Percentiles rank a stretch among this genome's conserved stretches.
Conservation (phyloP, 495 filamentous ascomycete genomes). For the Umbilicaria muhlenbergii region DNA sequence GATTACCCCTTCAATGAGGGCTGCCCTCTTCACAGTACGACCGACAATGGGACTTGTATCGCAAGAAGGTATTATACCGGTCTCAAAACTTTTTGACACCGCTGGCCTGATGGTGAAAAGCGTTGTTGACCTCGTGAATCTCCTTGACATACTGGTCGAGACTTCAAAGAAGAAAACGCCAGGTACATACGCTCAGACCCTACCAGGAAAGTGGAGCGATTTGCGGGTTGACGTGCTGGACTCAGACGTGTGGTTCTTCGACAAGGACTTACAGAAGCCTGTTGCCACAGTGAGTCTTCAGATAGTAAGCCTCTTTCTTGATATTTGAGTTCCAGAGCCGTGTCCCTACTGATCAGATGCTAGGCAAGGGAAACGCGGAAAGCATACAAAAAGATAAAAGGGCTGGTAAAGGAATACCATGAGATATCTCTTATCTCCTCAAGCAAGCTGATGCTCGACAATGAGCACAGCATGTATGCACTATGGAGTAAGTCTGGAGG, state of each 20-base stretch:
- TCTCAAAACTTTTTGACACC: conserved; percentile 17
- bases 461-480: neutral
- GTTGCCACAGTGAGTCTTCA: conserved; percentile 1
- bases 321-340: neutral
- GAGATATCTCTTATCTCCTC: conserved; percentile 2
- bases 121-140: conserved; percentile 15
- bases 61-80: conserved; percentile 15
- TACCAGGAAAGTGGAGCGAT: conserved; percentile 3
- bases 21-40: conserved; percentile 25
- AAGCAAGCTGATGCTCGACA: neutral
- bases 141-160: conserved; percentile 15
- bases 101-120: conserved; percentile 22
- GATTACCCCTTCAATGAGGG: conserved; percentile 20
- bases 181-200: conserved; percentile 5
- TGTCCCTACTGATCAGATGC: neutral
- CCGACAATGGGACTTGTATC: conserved; percentile 15
- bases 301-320: conserved; percentile 1
- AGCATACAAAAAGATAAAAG: conserved; percentile 2
- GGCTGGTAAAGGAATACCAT: conserved; percentile 3
- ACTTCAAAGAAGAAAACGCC: neutral
- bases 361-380: conserved; percentile 1
- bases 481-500: neutral
- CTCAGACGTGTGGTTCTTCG: conserved; percentile 2
- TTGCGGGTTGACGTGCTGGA: conserved; percentile 1
- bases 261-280: conserved; percentile 3